phyloP scores from a whole-genome alignment of 768 basidiomycete species.

The Pulveroboletus ravenelii region DNA sequence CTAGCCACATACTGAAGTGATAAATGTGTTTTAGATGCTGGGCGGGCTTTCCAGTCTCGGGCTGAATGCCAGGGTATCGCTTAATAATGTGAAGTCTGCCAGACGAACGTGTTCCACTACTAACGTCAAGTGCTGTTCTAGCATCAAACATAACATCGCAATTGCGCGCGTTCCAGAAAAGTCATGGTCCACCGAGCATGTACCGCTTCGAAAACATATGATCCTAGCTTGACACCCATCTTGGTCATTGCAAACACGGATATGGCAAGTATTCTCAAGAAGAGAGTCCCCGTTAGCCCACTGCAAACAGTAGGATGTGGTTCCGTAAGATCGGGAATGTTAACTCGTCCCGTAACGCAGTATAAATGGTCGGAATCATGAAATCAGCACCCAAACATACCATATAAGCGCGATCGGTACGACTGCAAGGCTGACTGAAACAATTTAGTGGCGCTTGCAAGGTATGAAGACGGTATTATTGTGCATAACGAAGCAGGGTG shows the following conservation, averaged over 20 bases:
- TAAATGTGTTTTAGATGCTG: constrained; percentile 36
- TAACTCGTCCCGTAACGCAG: constrained; percentile 29
- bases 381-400: constrained; percentile 15
- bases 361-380: not conserved
- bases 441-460: not conserved
- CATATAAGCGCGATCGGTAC: constrained; percentile 44
- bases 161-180: constrained; percentile 37
- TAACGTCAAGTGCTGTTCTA: constrained; percentile 12
- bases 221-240: not conserved
- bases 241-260: constrained; percentile 28
- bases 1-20: not conserved
- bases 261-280: constrained; percentile 22
- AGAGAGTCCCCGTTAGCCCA: constrained; percentile 21
- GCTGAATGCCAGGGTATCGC: constrained; percentile 36
- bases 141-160: constrained; percentile 48
- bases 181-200: constrained; percentile 36
- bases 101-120: not conserved
- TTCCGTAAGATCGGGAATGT: constrained; percentile 33
- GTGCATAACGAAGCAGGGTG: constrained; percentile 40
- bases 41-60: constrained; percentile 53
- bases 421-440: constrained; percentile 45
- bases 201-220: not conserved
- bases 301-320: constrained; percentile 40
- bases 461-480: constrained; percentile 23
- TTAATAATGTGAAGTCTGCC: constrained; percentile 21